Base-by-base conservation (phyloP, 768 basidiomycete species). In the Boletus coccyginus region DNA sequence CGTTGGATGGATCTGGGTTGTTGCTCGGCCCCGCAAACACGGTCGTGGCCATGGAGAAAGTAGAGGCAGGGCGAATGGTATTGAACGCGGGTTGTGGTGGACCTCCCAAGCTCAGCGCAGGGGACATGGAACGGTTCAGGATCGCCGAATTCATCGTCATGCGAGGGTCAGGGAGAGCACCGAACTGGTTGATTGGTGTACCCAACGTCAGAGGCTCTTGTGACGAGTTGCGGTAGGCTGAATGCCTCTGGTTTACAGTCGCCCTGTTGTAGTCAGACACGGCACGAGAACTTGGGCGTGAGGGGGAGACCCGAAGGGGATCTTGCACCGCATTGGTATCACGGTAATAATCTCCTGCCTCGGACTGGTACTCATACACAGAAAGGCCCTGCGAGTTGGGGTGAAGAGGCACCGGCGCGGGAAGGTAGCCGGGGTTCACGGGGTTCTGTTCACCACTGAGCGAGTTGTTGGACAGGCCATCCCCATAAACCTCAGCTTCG, bases 41-140 rank as follows among this genome's bases (percentile, higher is more conserved):
- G 16, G 81, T 80, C 19, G 84, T 86, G 45, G 84, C 83, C 63
- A 85, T 73, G 29, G 84, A 85, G 74, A 81, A 86, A 5, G 81
- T 81, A 39, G 84, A 85, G 67, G 77, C 76, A 19, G 83, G 79
- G 14, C 81, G 74, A 12, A 66, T 44, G 19, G 56, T 53, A n/a
- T 58, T 66, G 16, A 66, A 70, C 35, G 73, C 66, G 40, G 71
- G 61, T 27, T 73, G 71, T 2, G 74, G 68, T n/a, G 67, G 53
- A n/a, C 57, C 58, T 17, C 66, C 64, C 43, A 69, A 41, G 43
- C 70, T 58, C 62, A 67, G 52, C 59, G 73, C 62, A 58, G 75
- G 44, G 57, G 73, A 63, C 72, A 73, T 55, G 51, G 68, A 50
- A 54, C 67, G 52, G n/a, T 67, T 73, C 58, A 76, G 77, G 68